Percentiles rank a stretch among this genome's conserved stretches.
Conservation (phyloP, 495 filamentous ascomycete species). For the Tetracladium setigerum region DNA sequence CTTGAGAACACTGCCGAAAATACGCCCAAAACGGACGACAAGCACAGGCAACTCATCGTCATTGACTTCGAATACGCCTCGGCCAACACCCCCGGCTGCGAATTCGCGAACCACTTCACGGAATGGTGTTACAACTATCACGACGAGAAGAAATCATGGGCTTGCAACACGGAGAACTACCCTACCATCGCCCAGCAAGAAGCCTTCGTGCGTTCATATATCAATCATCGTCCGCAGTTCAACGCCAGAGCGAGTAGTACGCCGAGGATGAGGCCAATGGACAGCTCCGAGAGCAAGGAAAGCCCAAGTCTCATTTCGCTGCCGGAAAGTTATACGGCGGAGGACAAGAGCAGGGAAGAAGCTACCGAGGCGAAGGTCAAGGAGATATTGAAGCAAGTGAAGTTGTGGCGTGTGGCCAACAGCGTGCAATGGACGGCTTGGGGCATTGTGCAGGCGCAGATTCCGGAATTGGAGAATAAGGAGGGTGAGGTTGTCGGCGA, state of each 20-base stretch:
- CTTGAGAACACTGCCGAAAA: constrained; percentile 41
- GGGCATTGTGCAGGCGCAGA: constrained; percentile 92
- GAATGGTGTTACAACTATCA: constrained; percentile 99
- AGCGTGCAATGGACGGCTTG: constrained; percentile 91
- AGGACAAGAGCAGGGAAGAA: constrained; percentile 52
- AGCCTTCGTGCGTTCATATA: constrained; percentile 79
- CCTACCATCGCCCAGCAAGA: constrained; percentile 75
- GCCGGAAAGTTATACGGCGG: constrained; percentile 39
- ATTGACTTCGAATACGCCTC: constrained; percentile 99
- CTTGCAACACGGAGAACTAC: constrained; percentile 59
- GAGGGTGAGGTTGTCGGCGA: not conserved
- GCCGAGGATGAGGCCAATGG: constrained; percentile 39
- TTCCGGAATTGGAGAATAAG: constrained; percentile 44
- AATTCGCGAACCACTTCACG: constrained; percentile 97
- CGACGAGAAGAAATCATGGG: constrained; percentile 52
- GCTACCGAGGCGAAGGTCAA: constrained; percentile 54
- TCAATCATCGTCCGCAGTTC: constrained; percentile 64
- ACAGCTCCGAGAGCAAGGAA: constrained; percentile 1
- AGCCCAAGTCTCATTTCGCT: not conserved
- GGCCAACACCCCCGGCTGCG: constrained; percentile 77
- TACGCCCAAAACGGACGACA: too few relatives aligned
- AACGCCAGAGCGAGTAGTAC: constrained; percentile 42
- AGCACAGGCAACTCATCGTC: constrained; percentile 90
- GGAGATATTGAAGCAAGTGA: constrained; percentile 64
- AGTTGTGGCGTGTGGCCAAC: constrained; percentile 79